Evolutionary conservation across 2,329 filamentous ascomycete species (phyloP).

Genomic region (Talaromyces pinophilus): DNA sequence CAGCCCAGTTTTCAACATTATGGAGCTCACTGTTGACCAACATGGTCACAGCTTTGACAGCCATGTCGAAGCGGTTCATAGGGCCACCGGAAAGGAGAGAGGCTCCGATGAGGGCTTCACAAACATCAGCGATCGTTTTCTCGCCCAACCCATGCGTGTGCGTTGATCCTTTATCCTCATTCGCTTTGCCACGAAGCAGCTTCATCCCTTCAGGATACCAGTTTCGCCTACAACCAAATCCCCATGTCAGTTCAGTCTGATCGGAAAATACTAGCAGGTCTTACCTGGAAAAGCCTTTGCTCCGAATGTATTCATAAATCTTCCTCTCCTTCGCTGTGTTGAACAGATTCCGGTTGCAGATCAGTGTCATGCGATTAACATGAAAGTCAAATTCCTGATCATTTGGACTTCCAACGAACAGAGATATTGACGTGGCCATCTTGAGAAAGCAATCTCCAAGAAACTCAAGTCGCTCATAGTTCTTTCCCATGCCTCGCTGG

Average conservation of each 20-base stretch:
- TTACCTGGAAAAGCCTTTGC: constrained; percentile 72
- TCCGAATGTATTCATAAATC: constrained; percentile 75
- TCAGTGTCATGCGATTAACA: constrained; percentile 82
- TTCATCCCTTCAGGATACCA: constrained; percentile 87
- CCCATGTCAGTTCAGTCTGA: neutral
- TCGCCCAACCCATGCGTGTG: constrained; percentile 70
- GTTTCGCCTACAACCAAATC: constrained; percentile 53
- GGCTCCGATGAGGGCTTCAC: constrained; percentile 90
- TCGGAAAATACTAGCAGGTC: neutral
- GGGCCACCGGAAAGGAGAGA: constrained; percentile 62
- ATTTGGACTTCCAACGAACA: constrained; percentile 74
- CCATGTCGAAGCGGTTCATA: constrained; percentile 57
- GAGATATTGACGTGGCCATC: constrained; percentile 87
- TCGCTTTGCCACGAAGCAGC: constrained; percentile 70
- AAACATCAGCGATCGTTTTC: constrained; percentile 92
- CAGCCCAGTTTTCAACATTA: constrained; percentile 65
- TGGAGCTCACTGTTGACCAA: constrained; percentile 72
- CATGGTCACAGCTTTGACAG: constrained; percentile 58
- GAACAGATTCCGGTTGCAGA: constrained; percentile 90
- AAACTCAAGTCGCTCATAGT: constrained; percentile 93
- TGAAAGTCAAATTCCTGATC: constrained; percentile 86
- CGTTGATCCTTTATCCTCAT: constrained; percentile 49
- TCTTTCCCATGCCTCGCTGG: constrained; percentile 83
- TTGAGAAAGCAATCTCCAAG: constrained; percentile 93
- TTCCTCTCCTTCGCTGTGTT: constrained; percentile 68